phyloP scores from a whole-genome alignment of 331 rosid species.

The Telfairia occidentalis region DNA sequence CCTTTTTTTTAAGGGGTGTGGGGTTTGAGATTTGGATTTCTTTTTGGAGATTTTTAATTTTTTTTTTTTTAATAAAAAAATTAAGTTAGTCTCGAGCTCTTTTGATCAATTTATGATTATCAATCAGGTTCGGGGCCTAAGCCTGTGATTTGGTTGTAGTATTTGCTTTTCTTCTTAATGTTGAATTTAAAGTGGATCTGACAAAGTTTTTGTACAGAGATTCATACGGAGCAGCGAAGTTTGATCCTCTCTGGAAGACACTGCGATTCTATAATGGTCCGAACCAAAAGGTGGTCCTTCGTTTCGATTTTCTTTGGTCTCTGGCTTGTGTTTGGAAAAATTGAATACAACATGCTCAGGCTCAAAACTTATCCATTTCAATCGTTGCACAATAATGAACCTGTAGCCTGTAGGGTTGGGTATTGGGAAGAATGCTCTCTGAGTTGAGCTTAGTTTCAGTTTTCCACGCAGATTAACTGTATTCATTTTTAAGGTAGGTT shows the following conservation, averaged over 20 bases:
- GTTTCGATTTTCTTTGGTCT: conserved; percentile 32
- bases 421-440: conserved; percentile 28
- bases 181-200: conserved; percentile 58
- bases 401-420: conserved; percentile 28
- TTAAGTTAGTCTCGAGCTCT: background rate
- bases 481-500: conserved; percentile 27
- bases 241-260: conserved; percentile 27
- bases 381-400: conserved; percentile 42
- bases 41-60: conserved; percentile 26
- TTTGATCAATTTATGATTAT: conserved; percentile 20
- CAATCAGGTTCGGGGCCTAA: conserved; percentile 18
- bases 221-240: conserved; percentile 37
- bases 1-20: conserved; percentile 3
- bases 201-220: conserved; percentile 34
- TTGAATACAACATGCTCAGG: conserved; percentile 29
- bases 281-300: conserved; percentile 32
- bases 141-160: conserved; percentile 16
- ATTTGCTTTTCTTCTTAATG: conserved; percentile 19
- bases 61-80: background rate
- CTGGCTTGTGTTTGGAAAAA: conserved; percentile 42
- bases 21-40: conserved; percentile 17
- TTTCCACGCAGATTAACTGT: conserved; percentile 6
- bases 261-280: conserved; percentile 41
- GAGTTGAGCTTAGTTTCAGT: conserved; percentile 32
- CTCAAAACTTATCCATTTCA: conserved; percentile 33